These are phyloP conservation scores for Mycena rosella DNA, from an alignment of 768 basidiomycete species.

Conservation along the genomic window DNA sequence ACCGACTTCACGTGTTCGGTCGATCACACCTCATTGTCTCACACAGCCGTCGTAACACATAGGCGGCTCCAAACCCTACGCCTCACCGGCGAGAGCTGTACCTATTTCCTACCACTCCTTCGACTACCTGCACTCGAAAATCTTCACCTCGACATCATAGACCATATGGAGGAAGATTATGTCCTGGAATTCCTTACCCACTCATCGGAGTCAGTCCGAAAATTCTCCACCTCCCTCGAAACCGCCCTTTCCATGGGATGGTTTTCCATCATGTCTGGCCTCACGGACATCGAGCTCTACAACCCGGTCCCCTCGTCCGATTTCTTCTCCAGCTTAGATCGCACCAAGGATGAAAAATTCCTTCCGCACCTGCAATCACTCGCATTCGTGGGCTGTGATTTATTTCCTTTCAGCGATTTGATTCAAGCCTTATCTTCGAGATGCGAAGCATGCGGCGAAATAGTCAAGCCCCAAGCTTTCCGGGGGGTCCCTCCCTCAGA, in stretches of 20 bases:
- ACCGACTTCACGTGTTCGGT: neutral
- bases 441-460: no score
- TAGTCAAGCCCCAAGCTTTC: no score
- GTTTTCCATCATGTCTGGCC: constrained; percentile 4
- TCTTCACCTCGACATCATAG: no score
- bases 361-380: constrained; percentile 6
- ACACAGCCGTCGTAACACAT: neutral
- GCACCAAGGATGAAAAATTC: neutral
- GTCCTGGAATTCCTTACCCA: no score
- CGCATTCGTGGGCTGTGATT: neutral
- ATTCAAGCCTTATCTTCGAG: no score
- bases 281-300: neutral
- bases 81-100: neutral
- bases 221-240: neutral
- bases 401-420: neutral
- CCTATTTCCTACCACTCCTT: neutral
- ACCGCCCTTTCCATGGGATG: neutral
- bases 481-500: neutral
- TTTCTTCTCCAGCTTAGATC: neutral
- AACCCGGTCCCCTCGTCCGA: neutral
- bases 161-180: neutral
- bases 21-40: neutral
- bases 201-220: constrained; percentile 1
- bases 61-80: constrained; percentile 2
- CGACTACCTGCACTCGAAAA: neutral